phyloP scores from a whole-genome alignment of 176 grass and related monocot genomes.

The Saccharum spontaneum region DNA sequence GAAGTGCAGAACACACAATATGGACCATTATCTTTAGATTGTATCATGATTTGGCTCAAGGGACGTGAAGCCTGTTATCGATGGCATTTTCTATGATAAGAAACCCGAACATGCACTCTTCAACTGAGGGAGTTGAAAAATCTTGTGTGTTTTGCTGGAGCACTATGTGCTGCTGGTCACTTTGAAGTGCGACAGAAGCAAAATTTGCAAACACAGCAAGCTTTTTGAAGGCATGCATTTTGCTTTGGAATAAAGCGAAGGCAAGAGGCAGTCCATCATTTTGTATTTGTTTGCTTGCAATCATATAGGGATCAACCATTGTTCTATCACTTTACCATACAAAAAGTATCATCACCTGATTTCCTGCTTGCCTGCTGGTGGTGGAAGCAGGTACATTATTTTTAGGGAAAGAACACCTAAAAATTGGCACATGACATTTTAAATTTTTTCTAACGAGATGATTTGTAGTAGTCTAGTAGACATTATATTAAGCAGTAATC shows the following conservation, averaged over 20 bases:
- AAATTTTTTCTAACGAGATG: not conserved
- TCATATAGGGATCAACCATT: constrained; percentile 4
- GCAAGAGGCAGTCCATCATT: not conserved
- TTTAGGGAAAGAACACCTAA: not conserved
- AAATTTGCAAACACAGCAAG: not conserved
- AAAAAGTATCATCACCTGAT: not conserved
- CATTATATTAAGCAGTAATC: not conserved
- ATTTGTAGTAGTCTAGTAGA: not conserved
- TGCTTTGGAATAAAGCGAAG: not conserved
- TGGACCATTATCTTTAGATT: not conserved
- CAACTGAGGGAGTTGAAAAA: not conserved
- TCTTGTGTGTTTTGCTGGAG: not conserved
- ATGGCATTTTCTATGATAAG: not conserved
- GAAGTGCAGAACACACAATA: not conserved
- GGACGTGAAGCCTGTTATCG: not conserved
- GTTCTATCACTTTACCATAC: not conserved
- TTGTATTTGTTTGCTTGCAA: constrained; percentile 7
- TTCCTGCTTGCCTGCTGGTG: constrained; percentile 31
- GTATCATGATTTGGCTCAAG: not conserved
- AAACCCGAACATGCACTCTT: not conserved
- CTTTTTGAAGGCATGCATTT: not conserved
- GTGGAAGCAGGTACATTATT: not conserved
- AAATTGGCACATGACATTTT: not conserved
- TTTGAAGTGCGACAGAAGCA: not conserved
- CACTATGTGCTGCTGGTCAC: not conserved